Evolutionary conservation across 176 grass and related monocot genomes (phyloP).

Genomic region (Themeda triandra): DNA sequence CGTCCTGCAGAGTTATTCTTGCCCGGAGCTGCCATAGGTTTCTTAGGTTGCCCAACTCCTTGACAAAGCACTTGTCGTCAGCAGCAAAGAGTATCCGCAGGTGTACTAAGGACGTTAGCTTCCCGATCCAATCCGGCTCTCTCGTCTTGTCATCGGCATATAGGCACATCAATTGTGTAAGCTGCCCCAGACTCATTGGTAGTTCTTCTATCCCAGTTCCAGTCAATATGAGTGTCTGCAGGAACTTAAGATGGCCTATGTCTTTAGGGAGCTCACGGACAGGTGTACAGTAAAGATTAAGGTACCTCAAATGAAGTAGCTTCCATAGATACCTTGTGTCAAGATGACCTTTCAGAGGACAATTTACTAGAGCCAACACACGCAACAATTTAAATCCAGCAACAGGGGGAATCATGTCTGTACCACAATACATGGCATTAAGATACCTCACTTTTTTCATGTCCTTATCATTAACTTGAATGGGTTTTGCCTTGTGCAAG

Average conservation of each 20-base stretch:
- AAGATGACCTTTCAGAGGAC: background rate
- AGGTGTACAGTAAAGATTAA: no score
- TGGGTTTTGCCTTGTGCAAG: background rate
- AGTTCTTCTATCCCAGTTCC: background rate
- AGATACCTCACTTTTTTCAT: background rate
- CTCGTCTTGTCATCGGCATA: background rate
- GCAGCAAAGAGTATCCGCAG: background rate
- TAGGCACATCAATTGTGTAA: background rate
- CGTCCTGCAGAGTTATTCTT: background rate
- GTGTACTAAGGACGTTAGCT: background rate
- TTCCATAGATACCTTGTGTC: background rate
- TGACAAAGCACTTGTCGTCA: background rate
- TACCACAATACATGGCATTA: background rate
- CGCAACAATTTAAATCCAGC: background rate
- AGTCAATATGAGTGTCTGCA: no score
- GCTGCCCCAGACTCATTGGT: background rate
- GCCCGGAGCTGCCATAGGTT: no score
- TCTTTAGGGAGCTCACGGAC: no score
- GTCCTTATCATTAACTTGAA: background rate
- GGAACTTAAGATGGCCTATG: no score
- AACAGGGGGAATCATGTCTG: background rate
- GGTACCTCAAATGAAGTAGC: background rate
- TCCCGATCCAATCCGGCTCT: background rate
- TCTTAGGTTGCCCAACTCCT: background rate
- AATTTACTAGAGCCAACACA: background rate